phyloP scores from a whole-genome alignment of 148 eudicot genomes.

The Camellia lanceoleosa region DNA sequence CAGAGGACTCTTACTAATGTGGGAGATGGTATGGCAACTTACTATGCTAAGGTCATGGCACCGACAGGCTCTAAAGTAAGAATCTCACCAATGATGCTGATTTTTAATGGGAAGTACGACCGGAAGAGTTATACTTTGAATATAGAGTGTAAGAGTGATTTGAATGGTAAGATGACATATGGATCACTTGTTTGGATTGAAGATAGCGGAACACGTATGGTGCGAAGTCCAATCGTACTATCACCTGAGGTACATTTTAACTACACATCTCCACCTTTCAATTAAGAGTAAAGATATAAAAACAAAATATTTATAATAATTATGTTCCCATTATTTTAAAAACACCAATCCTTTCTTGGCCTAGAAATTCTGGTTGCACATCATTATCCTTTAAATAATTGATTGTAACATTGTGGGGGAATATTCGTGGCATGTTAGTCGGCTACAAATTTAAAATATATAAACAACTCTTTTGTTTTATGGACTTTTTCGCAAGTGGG shows the following conservation, averaged over 20 bases:
- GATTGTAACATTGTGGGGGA: no score
- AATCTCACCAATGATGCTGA: background rate
- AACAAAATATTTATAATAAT: no score
- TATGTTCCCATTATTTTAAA: no score
- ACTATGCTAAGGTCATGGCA: conserved; percentile 11
- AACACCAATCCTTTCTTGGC: no score
- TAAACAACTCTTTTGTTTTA: no score
- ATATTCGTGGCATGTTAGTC: no score
- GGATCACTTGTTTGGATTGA: conserved; percentile 19
- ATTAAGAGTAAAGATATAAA: no score
- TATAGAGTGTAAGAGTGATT: background rate
- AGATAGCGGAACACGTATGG: background rate
- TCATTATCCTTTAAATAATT: no score
- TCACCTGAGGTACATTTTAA: background rate
- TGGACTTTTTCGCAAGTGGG: no score
- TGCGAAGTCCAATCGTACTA: conserved; percentile 18
- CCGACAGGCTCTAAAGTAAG: conserved; percentile 14
- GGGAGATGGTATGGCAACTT: conserved; percentile 5
- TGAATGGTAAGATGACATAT: background rate
- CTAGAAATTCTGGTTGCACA: no score
- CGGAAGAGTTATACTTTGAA: conserved; percentile 3
- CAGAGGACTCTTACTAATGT: conserved; percentile 18
- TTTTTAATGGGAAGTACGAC: conserved; percentile 3
- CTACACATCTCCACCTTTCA: no score
- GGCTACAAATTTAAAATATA: no score